Evolutionary conservation across 805 yeast species (phyloP), one percentile per base, ranked within the genome.

Genomic region (Zygotorulaspora chibaensis): DNA sequence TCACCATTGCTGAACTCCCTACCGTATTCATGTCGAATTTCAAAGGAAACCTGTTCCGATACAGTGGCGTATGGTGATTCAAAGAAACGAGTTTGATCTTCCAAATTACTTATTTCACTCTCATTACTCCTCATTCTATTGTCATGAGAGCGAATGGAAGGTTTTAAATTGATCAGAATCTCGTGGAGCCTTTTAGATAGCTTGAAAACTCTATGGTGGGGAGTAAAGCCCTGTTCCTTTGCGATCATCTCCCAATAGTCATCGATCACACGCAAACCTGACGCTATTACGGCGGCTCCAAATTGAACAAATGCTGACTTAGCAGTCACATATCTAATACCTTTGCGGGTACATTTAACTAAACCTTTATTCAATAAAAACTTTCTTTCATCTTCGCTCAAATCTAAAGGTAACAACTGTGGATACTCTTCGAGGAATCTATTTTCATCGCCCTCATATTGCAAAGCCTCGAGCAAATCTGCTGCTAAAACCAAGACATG

Each of bases 161-260:
- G 63, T 33, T 51, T 55, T 30, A 52, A 29, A 13, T 41, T 40
- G 18, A 8, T 43, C 31, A 46, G 40, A 16, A 25, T 39, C 20
- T 41, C 39, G 41, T 56, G 31, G 11, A 61, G 16, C 36, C 53
- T 53, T 1, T 41, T 4, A 3, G 60, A 40, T 8, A 58, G 56
- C 18, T 59, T 58, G 46, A 63, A 68, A 2, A 76, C 80, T 26
- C 75, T 70, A 45, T 74, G 76, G 35, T 65, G 66, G 20, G 71
- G 70, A 1, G 73, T 69, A 41, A 74, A 72, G 0, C 74, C 74
- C 48, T 74, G 74, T 15, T 63, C 66, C 31, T 58, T 61, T 0
- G 73, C 72, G 3, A 62, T 53, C 3, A 63, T 65, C 50, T 77
- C 82, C 79, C 80, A 79, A 56, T 79, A 79, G 57, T 79, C 84